Evolutionary conservation across 202 grass and related monocot species (phyloP), one percentile per base, ranked within the genome.

Genomic region (Elaeis oleifera): DNA sequence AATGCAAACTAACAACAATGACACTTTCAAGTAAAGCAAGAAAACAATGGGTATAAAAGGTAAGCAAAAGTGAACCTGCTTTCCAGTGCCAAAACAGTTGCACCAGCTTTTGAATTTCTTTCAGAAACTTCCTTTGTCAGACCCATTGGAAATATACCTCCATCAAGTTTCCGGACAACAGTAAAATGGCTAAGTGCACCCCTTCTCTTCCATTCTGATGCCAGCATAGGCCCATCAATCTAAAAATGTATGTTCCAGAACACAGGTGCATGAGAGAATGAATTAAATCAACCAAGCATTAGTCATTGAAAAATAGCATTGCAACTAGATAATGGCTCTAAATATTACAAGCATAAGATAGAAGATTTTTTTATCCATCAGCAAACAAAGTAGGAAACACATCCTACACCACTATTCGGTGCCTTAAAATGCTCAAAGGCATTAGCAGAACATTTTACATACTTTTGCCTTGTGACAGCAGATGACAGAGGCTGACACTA

Each of bases 391-490:
- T 13, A 44, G 9, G 36, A 44, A 13, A 44, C 9, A 44, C 36
- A 44, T 44, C 36, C 36, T 44, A 13, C 8, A 44, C 2, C 36
- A 14, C 36, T 13, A 44, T 44, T 44, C 36, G 13, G 11, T 44
- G 36, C 36, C 36, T 44, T 14, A 44, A 9, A 44, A 44, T 14
- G 36, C 9, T 44, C 36, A 44, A 44, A 44, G 36, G 14, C 2
- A 44, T 44, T 44, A 44, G 36, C 36, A 44, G 36, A 44, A 44
- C 36, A 9, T 14, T 13, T 44, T 49, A 15, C 77, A 59, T 84
- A 99, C 94, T 88, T 94, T 94, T 64, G 87, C 89, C 63, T 55
- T 59, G 70, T 89, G 88, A 78, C 94, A 99, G 32, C 94, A 99
- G 67, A 99, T 74, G 59, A 99, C 72, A 50, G 94, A 99, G 70